A percentile compares a stretch with the other conserved stretches of the same genome.
phyloP scores from a whole-genome alignment of 2,329 filamentous ascomycete species.

The Penicillium frequentans region DNA sequence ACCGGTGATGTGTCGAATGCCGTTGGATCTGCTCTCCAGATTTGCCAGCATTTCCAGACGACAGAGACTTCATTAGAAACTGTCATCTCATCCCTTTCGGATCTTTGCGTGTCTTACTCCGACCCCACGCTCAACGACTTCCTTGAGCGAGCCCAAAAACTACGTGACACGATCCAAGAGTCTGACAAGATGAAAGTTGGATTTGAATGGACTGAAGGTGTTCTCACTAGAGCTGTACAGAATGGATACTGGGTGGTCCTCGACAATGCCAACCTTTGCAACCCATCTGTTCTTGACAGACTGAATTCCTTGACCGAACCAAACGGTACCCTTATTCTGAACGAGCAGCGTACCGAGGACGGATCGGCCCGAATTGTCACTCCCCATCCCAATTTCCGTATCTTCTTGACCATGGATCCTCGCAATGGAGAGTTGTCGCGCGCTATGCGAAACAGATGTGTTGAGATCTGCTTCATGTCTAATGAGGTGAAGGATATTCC shows the following conservation, averaged over 20 bases:
- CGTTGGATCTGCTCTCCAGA: slow-evolving; percentile 28
- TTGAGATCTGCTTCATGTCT: slow-evolving; percentile 77
- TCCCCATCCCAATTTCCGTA: slow-evolving; percentile 82
- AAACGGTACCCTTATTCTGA: slow-evolving; percentile 82
- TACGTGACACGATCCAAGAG: slow-evolving; percentile 55
- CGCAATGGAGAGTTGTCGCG: slow-evolving; percentile 89
- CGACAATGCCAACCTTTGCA: slow-evolving; percentile 97
- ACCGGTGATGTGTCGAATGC: slow-evolving; percentile 20
- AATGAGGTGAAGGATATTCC: slow-evolving; percentile 28
- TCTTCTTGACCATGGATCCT: slow-evolving; percentile 93
- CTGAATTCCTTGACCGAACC: slow-evolving; percentile 93
- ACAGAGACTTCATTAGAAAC: slow-evolving; percentile 30
- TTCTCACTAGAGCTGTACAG: slow-evolving; percentile 83
- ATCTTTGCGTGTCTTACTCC: slow-evolving; percentile 43
- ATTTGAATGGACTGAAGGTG: slow-evolving; percentile 95
- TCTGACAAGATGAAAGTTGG: slow-evolving; percentile 67
- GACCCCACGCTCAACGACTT: slow-evolving; percentile 50
- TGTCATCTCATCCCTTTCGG: slow-evolving; percentile 31
- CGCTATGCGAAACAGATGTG: slow-evolving; percentile 92
- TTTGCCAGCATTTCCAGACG: slow-evolving; percentile 33
- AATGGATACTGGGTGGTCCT: slow-evolving; percentile 89
- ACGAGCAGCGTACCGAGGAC: slow-evolving; percentile 83
- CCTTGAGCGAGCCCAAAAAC: slow-evolving; percentile 50
- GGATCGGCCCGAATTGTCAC: slow-evolving; percentile 76
- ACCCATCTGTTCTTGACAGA: slow-evolving; percentile 87